Evolutionary conservation across 2,329 filamentous ascomycete genomes (phyloP), one percentile per base, ranked within the genome.

Genomic region (Tetracladium maxilliforme): DNA sequence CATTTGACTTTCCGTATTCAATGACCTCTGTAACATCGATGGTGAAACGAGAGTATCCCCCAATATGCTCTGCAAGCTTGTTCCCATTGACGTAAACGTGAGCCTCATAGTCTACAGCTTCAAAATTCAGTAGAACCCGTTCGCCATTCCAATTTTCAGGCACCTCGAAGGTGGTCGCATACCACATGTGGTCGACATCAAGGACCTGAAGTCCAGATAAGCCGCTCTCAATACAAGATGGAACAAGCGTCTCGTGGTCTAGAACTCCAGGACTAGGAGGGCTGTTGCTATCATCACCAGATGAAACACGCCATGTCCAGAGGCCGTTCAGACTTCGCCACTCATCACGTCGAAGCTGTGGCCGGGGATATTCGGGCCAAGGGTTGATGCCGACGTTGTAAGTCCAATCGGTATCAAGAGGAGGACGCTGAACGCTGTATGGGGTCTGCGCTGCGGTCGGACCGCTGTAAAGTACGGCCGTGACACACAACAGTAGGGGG

Each of bases 21-120:
- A 52, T 54, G 16, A 54, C 54, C 2, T 56, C 39, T 0, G 71
- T 74, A 11, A 70, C 51, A 37, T 78, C 70, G 12, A 75, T 33
- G 3, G 54, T 61, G 38, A 76, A 76, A 14, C 61, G 56, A 37
- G 62, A 70, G 37, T 75, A 76, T 0, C 72, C 72, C 13, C 72
- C 72, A 2, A 56, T 50, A 33, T 77, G 56, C 26, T 56, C 58
- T 1, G 56, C 61, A 4, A 59, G 61, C 12, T 59, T 33, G 14
- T 56, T 37, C 3, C 63, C 62, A 33, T 73, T 74, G 34, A 76
- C 49, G 30, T 64, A 74, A 2, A 76, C 61, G 0, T 53, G 57
- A 4, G 52, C 50, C 36, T 62, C 55, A 29, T 61, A 64, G 32
- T 64, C 59, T 6, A 64, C 57, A 5, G 59, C 59, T 12, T 50